Evolutionary conservation across 2,329 filamentous ascomycete genomes (phyloP).

Genomic region (Biscogniauxia marginata): DNA sequence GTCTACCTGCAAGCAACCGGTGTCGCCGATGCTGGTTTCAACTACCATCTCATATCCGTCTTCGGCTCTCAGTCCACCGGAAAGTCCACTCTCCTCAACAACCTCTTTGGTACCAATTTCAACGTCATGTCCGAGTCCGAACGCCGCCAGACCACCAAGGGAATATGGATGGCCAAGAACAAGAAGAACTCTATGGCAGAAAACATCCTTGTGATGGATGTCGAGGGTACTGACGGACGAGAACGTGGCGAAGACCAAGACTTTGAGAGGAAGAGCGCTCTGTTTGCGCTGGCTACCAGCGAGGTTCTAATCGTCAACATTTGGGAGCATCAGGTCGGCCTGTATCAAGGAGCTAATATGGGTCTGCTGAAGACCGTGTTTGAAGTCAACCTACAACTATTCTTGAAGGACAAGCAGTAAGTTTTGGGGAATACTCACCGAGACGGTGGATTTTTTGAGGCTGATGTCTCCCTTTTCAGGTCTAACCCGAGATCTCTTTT

Average conservation of each 20-base stretch:
- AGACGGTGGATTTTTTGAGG: background rate
- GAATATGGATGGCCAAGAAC: constrained; percentile 99
- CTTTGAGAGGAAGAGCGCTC: constrained; percentile 95
- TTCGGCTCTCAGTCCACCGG: constrained; percentile 98
- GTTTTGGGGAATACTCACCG: constrained; percentile 30
- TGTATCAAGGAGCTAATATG: constrained; percentile 99
- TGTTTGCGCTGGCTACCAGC: constrained; percentile 95
- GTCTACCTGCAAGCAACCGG: constrained; percentile 78
- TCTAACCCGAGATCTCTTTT: constrained; percentile 86
- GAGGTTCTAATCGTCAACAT: constrained; percentile 98
- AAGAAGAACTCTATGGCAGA: constrained; percentile 82
- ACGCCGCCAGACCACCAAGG: constrained; percentile 94
- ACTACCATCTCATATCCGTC: constrained; percentile 98
- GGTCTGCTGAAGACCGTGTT: constrained; percentile 97
- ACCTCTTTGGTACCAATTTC: constrained; percentile 93
- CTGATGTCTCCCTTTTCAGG: constrained; percentile 42
- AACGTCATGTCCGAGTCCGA: constrained; percentile 97
- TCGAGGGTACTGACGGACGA: constrained; percentile 94
- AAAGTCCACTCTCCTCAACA: constrained; percentile 94
- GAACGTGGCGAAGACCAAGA: constrained; percentile 98
- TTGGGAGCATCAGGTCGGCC: constrained; percentile 97
- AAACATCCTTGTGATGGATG: constrained; percentile 99
- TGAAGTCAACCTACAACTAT: constrained; percentile 95
- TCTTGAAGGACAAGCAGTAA: constrained; percentile 91
- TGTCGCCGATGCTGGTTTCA: constrained; percentile 88